Base-by-base conservation (phyloP, 306 rosid genomes). In the Astragalus membranaceus region DNA sequence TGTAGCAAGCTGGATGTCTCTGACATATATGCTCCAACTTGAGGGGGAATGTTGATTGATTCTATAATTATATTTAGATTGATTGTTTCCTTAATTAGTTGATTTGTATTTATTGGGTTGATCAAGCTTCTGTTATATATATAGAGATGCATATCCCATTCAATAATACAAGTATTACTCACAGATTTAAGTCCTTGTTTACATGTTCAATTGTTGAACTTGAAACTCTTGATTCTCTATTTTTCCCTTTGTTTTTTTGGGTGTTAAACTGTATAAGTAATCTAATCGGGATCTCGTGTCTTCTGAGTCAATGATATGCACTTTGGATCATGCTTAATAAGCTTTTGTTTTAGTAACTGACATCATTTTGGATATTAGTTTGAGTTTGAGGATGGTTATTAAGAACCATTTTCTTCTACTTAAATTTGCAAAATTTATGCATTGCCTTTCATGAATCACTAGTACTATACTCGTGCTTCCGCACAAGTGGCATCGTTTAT, bases 361-460 rank as follows among this genome's bases (percentile, higher is more conserved):
- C 39, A 59, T 52, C 30, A 15, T 42, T 41, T 64, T 65, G 53
- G 36, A 71, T 52, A 43, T 64, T 12, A 41, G 14, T 32, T 56
- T 15, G 49, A 65, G 46, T 67, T 35, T 60, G 36, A 59, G 36
- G 78, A 65, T 52, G 72, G 13, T 44, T 62, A 81, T 72, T 43
- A 36, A 37, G 69, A 72, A 32, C 55, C 29, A 67, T 29, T 73
- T 44, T 68, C 49, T 16, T 51, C 49, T 48, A 47, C 49, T 53
- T 6, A 23, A 4, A 42, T 37, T 72, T 67, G 58, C 68, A 32
- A 64, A 32, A 7, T 42, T n/a, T 33, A 16, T 70, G 43, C 36
- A 55, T 53, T n/a, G 2, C 37, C 16, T 53, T 73, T 50, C 51
- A 44, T 7, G 37, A 59, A 52, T 44, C 2, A 20, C 23, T 20